Evolutionary conservation across 176 grass and related monocot species (phyloP).

Genomic region (Saccharum officinarum): DNA sequence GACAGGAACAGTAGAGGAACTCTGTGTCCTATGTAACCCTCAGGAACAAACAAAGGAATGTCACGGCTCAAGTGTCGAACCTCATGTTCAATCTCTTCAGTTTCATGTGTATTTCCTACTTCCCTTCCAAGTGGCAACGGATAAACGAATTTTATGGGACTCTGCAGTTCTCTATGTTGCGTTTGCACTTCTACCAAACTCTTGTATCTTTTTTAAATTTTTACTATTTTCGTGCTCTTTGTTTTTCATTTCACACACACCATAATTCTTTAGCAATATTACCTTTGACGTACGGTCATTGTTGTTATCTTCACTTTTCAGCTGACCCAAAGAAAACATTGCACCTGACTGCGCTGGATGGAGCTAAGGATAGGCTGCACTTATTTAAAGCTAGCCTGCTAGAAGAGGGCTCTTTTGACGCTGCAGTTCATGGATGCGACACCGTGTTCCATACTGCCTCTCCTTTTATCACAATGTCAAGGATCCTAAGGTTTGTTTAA

Average conservation of each 20-base stretch:
- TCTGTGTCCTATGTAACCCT: background rate
- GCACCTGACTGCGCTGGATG: constrained; percentile 44
- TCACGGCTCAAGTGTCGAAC: background rate
- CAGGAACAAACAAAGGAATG: background rate
- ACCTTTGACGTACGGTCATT: background rate
- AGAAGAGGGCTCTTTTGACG: constrained; percentile 54
- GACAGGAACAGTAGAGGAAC: background rate
- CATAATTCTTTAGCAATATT: background rate
- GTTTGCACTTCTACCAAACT: background rate
- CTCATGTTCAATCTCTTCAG: background rate
- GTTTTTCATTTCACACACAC: background rate
- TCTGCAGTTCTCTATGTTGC: background rate
- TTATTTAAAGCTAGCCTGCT: constrained; percentile 59
- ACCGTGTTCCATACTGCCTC: constrained; percentile 65
- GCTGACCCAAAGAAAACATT: constrained; percentile 61
- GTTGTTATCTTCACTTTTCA: constrained; percentile 12
- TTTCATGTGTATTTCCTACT: background rate
- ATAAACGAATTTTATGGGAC: background rate
- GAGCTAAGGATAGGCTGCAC: constrained; percentile 55
- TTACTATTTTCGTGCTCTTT: background rate
- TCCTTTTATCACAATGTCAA: constrained; percentile 51
- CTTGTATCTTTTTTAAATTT: background rate
- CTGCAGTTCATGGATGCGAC: constrained; percentile 42
- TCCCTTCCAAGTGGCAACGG: background rate
- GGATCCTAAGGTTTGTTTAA: constrained; percentile 50